Base-by-base conservation (phyloP, 495 filamentous ascomycete genomes). In the Cercophora scortea region DNA sequence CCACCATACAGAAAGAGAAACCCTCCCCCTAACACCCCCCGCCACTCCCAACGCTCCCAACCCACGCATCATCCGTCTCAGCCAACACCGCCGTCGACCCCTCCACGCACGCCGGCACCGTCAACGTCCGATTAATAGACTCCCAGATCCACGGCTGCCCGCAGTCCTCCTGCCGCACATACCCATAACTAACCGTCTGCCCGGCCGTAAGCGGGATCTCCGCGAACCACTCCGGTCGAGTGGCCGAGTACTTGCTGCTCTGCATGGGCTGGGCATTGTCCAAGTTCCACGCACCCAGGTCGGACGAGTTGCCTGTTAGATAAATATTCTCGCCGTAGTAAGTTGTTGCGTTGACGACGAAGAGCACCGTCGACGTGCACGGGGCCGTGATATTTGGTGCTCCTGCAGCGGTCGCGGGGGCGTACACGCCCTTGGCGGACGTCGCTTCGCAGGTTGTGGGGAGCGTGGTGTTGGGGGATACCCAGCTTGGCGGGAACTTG, bases 281-380 rank as follows among this genome's bases (percentile, higher is more conserved):
- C 0, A 77, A 68, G 50, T 78, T 63, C 81, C 82, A 85, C 48
- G 58, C 62, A 0, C 82, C 83, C n/a, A 87, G 71, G 17, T 68
- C 65, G 0, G 67, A 49, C 43, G 78, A 72, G 32, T 76, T 79
- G 7, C 84, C 84, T 0, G 67, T 64, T 4, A 87, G 57, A 47
- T 75, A 78, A 56, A 86, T 68, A 25, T 76, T 80, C 63, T 85
- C 75, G 13, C 83, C 83, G 32, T 67, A 79, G 2, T 54, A 63
- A 0, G 84, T 87, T 0, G 64, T 69, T 2, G 61, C 61, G 38
- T 61, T 56, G 33, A 63, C 50, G 5, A 42, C 43, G 4, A 76
- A 79, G 11, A 69, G 69, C 15, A 78, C 73, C 18, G 78, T 73
- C 56, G 84, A 83, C 0, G 77, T 81, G 19, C 61, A 63, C n/a